Evolutionary conservation across 805 yeast species (phyloP), one percentile per base, ranked within the genome.

Genomic region (Ogataea populi-albae): DNA sequence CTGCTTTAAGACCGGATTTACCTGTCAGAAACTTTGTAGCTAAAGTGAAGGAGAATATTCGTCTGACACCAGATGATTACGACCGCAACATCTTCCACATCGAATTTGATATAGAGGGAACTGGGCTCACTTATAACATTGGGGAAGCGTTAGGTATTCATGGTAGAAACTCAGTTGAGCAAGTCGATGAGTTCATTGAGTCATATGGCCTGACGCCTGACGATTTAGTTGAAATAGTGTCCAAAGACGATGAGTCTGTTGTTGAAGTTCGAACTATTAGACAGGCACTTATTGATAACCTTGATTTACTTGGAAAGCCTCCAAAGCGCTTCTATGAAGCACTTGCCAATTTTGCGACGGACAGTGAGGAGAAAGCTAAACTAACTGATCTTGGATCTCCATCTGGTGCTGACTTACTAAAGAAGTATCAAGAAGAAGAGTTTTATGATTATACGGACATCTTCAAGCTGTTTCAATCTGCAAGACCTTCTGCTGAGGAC

Each of bases 101-200:
- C 50, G 98, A 91, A 66, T 87, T 91, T 49, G 98, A 91, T 59
- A 76, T 81, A 56, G 64, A 88, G 30, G 95, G 94, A 35, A 88
- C 97, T 23, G 96, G 95, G 17, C 70, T 91, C 57, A 86, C 78
- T 32, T 91, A 91, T 59, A 93, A 81, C 46, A 87, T 91, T 56
- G 98, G 98, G 59, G 98, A 91, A 70, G 96, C 98, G 15, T 75
- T 91, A 42, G 98, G 98, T 55, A 77, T 91, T 41, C 97, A 91
- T 54, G 96, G 95, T 32, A 80, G 91, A 56, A 91, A 91, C 67
- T 73, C 78, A 50, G 59, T 70, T 26, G 72, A 65, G 12, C 73
- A 68, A 24, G 96, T 89, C 35, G 74, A 69, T 29, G 71, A 72
- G 46, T 91, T 91, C 63, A 71, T 91, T 49, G 52, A 68, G 15